These are phyloP conservation scores for Oehlia diaphana DNA, from an alignment of 192 early-diverging fungal species.

Conservation along the genomic window DNA sequence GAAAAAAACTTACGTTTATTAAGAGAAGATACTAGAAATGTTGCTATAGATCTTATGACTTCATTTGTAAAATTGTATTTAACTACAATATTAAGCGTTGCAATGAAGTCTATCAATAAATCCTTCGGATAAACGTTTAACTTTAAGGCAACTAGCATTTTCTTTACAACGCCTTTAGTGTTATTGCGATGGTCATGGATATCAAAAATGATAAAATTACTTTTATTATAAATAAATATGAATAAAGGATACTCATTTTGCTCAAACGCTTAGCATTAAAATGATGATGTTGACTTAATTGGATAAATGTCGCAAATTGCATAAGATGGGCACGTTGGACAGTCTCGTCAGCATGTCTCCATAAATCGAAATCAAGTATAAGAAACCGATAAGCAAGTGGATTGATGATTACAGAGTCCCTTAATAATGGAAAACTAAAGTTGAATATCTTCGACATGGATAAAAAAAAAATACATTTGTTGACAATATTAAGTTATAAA, in stretches of 20 bases:
- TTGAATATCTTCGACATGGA: neutral
- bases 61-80: constrained; percentile 60
- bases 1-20: constrained; percentile 46
- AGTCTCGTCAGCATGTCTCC: constrained; percentile 53
- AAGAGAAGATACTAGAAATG: constrained; percentile 62
- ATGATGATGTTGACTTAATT: constrained; percentile 53
- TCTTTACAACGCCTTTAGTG: constrained; percentile 58
- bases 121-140: constrained; percentile 59
- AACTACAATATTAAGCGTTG: constrained; percentile 55
- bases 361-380: constrained; percentile 69
- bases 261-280: constrained; percentile 60
- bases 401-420: constrained; percentile 66
- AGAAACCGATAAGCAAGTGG: constrained; percentile 61
- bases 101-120: constrained; percentile 50
- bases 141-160: constrained; percentile 58
- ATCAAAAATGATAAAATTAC: neutral
- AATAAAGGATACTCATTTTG: constrained; percentile 54
- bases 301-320: constrained; percentile 61
- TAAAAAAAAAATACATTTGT: neutral
- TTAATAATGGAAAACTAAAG: constrained; percentile 18
- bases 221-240: neutral
- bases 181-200: neutral
- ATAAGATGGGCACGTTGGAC: constrained; percentile 60
- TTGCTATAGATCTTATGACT: constrained; percentile 57
- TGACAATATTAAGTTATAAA: neutral